Base-by-base conservation (phyloP, 768 basidiomycete genomes). In the Hemileccinum impolitum region DNA sequence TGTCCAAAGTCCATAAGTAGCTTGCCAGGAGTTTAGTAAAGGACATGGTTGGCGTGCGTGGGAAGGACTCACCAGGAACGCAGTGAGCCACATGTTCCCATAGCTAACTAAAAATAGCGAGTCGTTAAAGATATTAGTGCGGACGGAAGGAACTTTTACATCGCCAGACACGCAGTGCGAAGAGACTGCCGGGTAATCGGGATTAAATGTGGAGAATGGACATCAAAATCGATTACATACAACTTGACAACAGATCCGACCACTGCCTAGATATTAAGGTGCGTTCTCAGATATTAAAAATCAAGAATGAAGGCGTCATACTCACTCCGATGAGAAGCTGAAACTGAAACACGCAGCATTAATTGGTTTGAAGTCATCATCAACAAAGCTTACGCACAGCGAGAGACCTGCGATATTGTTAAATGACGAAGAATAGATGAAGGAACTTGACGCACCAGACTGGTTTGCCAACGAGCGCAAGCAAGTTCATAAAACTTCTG, bases 101-200 rank as follows among this genome's bases (percentile, higher is more conserved):
- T 78, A 70, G 66, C 82, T 83, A 57, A 84, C 82, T 84, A 51
- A 26, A 45, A 41, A 42, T 18, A 28, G 2, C 19, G 25, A 18
- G 44, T 50, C 19, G 45, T 23, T 21, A 2, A 26, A 25, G 13
- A n/a, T 32, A 36, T 28, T 11, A 30, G 32, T 17, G 34, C 10
- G 7, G 15, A 44, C 14, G 8, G 50, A n/a, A 60, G 39, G 23
- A 68, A 55, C 43, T 11, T 65, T 51, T 63, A 82, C 82, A 84
- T 63, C 80, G 66, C 80, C 80, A 84, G 12, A 84, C 81, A 13
- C 82, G 77, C 64, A 82, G 68, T 1, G 78, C 71, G 50, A 82
- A 84, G 42, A 74, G 72, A 34, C 81, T 84, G 43, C 28, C 15
- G 18, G 41, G 23, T 3, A 18, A 30, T 45, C 9, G 43, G 30